Evolutionary conservation across 345 rosid genomes (phyloP).

Genomic region (Rhodomyrtus tomentosa): DNA sequence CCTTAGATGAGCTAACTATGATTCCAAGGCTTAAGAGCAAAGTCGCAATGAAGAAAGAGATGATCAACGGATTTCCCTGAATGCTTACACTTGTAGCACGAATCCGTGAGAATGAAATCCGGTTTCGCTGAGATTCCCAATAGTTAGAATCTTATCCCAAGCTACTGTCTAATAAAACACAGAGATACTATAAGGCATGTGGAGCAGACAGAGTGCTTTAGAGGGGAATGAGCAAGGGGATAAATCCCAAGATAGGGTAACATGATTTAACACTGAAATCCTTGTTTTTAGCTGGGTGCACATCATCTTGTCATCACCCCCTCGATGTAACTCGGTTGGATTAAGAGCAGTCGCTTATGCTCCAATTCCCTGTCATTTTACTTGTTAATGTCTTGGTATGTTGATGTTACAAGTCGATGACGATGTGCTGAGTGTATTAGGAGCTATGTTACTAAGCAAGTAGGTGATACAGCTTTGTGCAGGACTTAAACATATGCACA

Average conservation of each 20-base stretch:
- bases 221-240: not conserved
- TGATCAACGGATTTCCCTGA: not conserved
- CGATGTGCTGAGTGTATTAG: not conserved
- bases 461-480: conserved; percentile 66
- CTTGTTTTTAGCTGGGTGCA: not conserved
- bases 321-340: not conserved
- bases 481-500: conserved; percentile 94
- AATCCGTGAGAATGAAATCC: not conserved
- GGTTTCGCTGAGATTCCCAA: not conserved
- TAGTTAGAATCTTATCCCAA: not conserved
- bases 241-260: not conserved
- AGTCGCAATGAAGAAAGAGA: not conserved
- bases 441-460: conserved; percentile 4
- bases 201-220: not conserved
- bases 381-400: not conserved
- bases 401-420: not conserved
- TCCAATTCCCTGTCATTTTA: not conserved
- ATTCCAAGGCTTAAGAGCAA: not conserved
- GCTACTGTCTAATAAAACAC: not conserved
- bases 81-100: not conserved
- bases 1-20: not conserved
- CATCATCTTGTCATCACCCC: not conserved
- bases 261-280: not conserved
- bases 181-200: not conserved
- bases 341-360: not conserved